Evolutionary conservation across 176 grass and related monocot genomes (phyloP).

Genomic region (Tillandsia leiboldiana): DNA sequence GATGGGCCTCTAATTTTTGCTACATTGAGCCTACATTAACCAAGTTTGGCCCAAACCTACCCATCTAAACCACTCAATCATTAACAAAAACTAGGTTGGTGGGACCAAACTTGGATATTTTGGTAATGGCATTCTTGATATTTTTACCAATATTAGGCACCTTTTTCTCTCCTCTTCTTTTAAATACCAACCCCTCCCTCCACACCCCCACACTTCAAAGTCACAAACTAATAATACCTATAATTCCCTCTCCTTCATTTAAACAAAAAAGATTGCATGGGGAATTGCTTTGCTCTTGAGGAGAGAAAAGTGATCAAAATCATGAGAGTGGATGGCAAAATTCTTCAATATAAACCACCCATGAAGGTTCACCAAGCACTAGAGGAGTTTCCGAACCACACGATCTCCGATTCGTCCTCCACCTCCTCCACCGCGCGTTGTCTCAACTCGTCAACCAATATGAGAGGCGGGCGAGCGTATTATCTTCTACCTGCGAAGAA

Average conservation of each 20-base stretch:
- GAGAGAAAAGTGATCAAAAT: constrained; percentile 22
- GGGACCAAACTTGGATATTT: neutral
- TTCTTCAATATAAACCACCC: constrained; percentile 11
- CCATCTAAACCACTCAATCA: neutral
- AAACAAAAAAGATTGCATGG: constrained; percentile 20
- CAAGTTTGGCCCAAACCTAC: no score
- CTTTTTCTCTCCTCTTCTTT: constrained; percentile 5
- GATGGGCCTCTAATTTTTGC: no score
- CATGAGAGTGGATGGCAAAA: constrained; percentile 17
- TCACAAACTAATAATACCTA: neutral
- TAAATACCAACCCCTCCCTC: constrained; percentile 15
- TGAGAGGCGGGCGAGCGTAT: constrained; percentile 16
- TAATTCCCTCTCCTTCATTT: neutral
- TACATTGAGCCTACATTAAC: no score
- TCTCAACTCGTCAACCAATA: neutral
- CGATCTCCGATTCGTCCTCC: constrained; percentile 8
- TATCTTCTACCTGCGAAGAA: constrained; percentile 11
- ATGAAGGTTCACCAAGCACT: constrained; percentile 15
- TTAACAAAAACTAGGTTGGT: neutral
- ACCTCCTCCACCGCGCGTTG: neutral
- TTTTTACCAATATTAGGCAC: neutral
- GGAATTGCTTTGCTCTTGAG: constrained; percentile 37
- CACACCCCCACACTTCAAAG: neutral
- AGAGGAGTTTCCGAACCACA: constrained; percentile 2
- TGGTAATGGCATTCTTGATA: constrained; percentile 1